Base-by-base conservation (phyloP, 495 filamentous ascomycete genomes). In the Xylaria longipes region DNA sequence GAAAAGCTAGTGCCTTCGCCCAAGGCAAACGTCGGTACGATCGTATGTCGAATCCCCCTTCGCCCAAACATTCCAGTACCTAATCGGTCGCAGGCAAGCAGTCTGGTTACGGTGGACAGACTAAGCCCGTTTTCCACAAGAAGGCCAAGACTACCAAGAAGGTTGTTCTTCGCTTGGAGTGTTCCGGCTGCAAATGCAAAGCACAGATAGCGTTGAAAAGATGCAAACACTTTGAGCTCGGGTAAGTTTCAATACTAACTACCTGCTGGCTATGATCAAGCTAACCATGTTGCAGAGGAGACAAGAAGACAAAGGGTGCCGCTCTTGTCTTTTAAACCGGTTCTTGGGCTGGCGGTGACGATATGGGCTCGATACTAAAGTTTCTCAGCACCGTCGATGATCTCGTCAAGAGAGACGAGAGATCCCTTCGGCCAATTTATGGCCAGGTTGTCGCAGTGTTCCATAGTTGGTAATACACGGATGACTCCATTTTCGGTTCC, bases 291-390 rank as follows among this genome's bases (percentile, higher is more conserved):
- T 81, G 84, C 76, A 97, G 96, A 90, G 97, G 97, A 88, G 97
- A 99, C 91, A 99, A 99, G 94, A 99, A 99, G 94, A 99, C 97
- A 81, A 99, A 99, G 93, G 97, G 97, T 91, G 96, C 96, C 80
- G 97, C 97, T 77, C 89, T 99, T 80, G 97, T 99, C 78, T 99
- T 98, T 88, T 99, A 96, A 88, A 76, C 80, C 12, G 43, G 43
- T 46, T 46, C 43, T 46, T 46, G 43, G 43, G 43, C 11, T 46
- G 17, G 43, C 12, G 43, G 43, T 2, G 12, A 46, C 43, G 43
- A 46, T 46, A 46, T 20, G 17, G 43, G 43, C 12, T 15, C 5
- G 43, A 46, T 7, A 46, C 11, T 5, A 46, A 46, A 5, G 2
- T 15, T 15, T 46, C 43, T 46, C 43, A 46, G 43, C 43, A 46